Evolutionary conservation across 2,329 filamentous ascomycete species (phyloP).

Genomic region (Acephala macrosclerotiorum): DNA sequence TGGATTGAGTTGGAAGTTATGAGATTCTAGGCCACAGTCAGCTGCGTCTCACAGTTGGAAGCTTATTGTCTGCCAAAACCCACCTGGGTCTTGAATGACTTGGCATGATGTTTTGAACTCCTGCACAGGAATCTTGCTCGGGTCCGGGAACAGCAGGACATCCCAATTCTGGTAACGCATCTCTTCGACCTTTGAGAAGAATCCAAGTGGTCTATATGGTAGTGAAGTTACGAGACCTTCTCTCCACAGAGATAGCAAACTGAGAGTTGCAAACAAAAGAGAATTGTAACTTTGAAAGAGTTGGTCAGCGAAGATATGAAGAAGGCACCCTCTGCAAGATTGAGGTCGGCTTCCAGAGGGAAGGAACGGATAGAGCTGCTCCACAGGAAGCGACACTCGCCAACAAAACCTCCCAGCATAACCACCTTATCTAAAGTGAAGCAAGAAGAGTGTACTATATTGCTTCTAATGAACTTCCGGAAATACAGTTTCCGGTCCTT

Average conservation of each 20-base stretch:
- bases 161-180: conserved; percentile 94
- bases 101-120: conserved; percentile 85
- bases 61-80: conserved; percentile 16
- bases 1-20: conserved; percentile 20
- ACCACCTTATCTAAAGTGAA: background rate
- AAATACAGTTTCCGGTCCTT: background rate
- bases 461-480: background rate
- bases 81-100: conserved; percentile 61
- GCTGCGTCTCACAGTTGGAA: background rate
- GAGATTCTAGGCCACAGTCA: conserved; percentile 29
- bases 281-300: background rate
- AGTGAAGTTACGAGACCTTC: background rate
- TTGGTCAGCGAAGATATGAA: background rate
- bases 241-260: background rate
- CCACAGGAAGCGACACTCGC: background rate
- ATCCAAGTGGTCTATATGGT: background rate
- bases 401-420: background rate
- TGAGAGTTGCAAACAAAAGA: background rate
- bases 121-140: conserved; percentile 73
- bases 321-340: background rate
- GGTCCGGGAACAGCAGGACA: conserved; percentile 76
- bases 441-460: background rate
- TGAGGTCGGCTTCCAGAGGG: background rate
- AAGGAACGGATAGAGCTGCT: background rate
- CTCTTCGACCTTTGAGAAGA: conserved; percentile 6